phyloP scores from a whole-genome alignment of 2,329 filamentous ascomycete species.

The Penicillium sp. region DNA sequence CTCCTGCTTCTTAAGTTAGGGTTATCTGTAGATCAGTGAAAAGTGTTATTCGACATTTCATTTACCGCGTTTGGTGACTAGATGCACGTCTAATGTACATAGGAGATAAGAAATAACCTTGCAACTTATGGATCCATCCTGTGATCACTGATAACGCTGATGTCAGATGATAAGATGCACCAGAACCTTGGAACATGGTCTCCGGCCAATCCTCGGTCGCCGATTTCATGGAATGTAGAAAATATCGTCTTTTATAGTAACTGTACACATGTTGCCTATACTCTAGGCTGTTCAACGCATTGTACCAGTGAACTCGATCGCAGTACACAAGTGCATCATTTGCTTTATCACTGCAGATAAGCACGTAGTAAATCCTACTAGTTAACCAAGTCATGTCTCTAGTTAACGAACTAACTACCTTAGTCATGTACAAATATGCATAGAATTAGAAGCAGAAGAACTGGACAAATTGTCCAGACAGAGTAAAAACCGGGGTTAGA shows the following conservation, averaged over 20 bases:
- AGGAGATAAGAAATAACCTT: background rate
- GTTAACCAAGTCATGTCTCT: background rate
- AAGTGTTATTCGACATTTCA: background rate
- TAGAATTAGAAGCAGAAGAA: background rate
- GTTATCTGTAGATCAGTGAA: background rate
- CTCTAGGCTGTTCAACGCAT: background rate
- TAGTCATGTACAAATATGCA: too few relatives aligned
- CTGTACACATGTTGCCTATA: background rate
- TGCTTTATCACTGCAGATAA: too few relatives aligned
- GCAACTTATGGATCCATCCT: background rate
- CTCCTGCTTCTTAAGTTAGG: background rate
- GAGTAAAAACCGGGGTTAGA: conserved; percentile 4
- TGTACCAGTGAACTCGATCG: too few relatives aligned
- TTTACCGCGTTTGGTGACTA: conserved; percentile 9
- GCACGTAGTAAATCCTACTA: background rate
- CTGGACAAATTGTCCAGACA: conserved; percentile 13
- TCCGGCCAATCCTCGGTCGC: background rate
- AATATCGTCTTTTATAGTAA: background rate
- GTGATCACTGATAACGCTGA: background rate
- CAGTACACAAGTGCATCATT: too few relatives aligned
- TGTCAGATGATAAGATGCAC: background rate
- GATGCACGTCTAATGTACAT: conserved; percentile 5
- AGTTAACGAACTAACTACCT: background rate
- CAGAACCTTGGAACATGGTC: background rate
- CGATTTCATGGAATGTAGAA: background rate